Evolutionary conservation across 108 stramenopile species (phyloP).

Genomic region (Epithemia pelagica): DNA sequence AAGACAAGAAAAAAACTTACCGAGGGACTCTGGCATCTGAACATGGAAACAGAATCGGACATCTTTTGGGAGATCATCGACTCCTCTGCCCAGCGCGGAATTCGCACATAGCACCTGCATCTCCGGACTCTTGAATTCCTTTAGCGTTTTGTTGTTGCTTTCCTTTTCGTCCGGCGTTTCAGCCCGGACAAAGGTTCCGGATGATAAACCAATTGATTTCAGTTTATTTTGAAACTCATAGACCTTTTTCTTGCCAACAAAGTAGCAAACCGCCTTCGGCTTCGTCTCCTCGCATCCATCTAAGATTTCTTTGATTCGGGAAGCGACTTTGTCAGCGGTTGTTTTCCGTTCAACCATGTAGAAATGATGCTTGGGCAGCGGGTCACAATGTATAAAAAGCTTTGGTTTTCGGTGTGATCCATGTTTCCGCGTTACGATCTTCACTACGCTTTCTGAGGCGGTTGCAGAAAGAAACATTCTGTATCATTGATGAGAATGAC

Average conservation of each 20-base stretch:
- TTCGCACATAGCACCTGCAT: constrained; percentile 9
- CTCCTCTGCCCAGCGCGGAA: constrained; percentile 7
- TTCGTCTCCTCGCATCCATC: background rate
- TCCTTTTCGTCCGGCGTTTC: background rate
- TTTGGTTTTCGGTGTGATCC: constrained; percentile 3
- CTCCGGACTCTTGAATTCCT: background rate
- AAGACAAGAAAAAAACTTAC: background rate
- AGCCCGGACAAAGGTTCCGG: background rate
- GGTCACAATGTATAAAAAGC: background rate
- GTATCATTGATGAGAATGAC: background rate
- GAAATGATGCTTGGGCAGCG: constrained; percentile 2
- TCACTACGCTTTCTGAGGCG: background rate
- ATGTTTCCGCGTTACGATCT: background rate
- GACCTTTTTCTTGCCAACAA: background rate
- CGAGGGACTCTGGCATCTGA: constrained; percentile 25
- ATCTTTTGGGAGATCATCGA: constrained; percentile 2
- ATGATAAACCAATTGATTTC: background rate
- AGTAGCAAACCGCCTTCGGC: background rate
- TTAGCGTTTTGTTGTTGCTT: background rate
- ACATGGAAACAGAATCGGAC: constrained; percentile 16
- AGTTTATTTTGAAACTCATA: background rate
- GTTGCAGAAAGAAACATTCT: constrained; percentile 13
- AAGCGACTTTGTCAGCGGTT: constrained; percentile 1
- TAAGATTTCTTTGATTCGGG: background rate
- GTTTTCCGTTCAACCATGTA: constrained; percentile 12